Evolutionary conservation across 1,139 yeast genomes (phyloP).

Genomic region (Taphrina wiesneri): DNA sequence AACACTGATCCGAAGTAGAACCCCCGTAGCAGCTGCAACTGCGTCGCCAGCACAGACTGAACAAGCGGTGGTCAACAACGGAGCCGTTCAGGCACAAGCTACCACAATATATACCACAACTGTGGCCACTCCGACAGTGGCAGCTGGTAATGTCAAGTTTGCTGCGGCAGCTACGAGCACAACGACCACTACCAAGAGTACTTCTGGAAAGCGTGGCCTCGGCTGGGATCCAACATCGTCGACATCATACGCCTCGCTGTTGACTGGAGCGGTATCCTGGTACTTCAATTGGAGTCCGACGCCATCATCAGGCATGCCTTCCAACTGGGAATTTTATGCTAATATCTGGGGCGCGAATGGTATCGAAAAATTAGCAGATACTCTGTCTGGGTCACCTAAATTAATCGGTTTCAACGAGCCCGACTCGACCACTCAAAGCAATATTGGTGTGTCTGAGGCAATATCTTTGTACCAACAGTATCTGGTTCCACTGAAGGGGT

Average conservation of each 20-base stretch:
- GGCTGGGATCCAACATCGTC: constrained; percentile 29
- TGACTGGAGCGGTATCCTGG: constrained; percentile 24
- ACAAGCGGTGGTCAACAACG: background rate
- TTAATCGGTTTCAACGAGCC: constrained; percentile 35
- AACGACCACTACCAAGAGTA: background rate
- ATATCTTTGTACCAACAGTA: constrained; percentile 22
- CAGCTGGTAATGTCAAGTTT: background rate
- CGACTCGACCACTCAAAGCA: constrained; percentile 27
- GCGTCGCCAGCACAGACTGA: constrained; percentile 25
- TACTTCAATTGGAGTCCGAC: constrained; percentile 30
- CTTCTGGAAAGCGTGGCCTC: constrained; percentile 23
- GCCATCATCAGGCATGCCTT: constrained; percentile 24
- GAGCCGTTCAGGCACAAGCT: background rate
- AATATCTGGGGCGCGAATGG: constrained; percentile 25
- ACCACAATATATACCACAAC: background rate
- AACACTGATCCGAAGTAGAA: background rate
- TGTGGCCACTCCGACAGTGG: background rate
- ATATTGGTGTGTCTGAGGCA: constrained; percentile 23
- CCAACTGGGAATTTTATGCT: constrained; percentile 30
- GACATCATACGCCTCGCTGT: background rate
- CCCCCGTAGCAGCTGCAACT: constrained; percentile 2
- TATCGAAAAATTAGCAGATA: constrained; percentile 18
- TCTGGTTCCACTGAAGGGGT: constrained; percentile 8
- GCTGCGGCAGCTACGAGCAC: constrained; percentile 6
- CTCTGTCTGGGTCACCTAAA: constrained; percentile 16